These are phyloP conservation scores for Ustilago cynodontis DNA, from an alignment of 1,284 basidiomycete species.

Conservation along the genomic window DNA sequence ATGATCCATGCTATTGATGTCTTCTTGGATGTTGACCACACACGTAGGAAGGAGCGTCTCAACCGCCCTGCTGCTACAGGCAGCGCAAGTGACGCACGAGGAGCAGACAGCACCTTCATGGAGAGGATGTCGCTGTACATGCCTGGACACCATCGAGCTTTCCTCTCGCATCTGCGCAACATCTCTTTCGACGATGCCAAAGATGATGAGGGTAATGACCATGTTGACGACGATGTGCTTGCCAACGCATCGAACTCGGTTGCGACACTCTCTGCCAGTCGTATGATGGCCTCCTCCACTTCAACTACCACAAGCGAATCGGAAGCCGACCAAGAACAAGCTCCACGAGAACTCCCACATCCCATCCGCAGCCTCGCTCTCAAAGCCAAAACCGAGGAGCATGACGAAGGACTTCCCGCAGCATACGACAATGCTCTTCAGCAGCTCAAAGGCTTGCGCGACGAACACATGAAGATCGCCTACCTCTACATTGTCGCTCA, in stretches of 20 bases:
- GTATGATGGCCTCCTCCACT: background rate
- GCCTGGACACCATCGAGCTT: constrained; percentile 78
- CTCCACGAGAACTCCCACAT: constrained; percentile 27
- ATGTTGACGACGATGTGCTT: background rate
- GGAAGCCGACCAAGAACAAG: constrained; percentile 2
- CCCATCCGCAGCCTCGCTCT: constrained; percentile 61
- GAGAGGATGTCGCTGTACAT: constrained; percentile 61
- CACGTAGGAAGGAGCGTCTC: constrained; percentile 54
- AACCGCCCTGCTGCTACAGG: constrained; percentile 24
- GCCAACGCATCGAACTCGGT: background rate
- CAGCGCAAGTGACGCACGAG: constrained; percentile 18
- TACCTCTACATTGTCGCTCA: constrained; percentile 77
- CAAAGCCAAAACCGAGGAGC: constrained; percentile 33
- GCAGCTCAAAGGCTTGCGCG: constrained; percentile 83
- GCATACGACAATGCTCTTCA: constrained; percentile 80
- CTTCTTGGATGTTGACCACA: constrained; percentile 85
- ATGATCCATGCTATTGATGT: constrained; percentile 89
- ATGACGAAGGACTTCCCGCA: constrained; percentile 49
- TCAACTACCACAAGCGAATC: background rate
- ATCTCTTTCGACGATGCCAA: constrained; percentile 48
- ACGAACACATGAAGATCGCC: constrained; percentile 88
- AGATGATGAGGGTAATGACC: constrained; percentile 13
- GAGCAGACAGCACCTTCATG: constrained; percentile 64
- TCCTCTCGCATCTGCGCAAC: constrained; percentile 80
- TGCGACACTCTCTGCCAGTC: constrained; percentile 2